Base-by-base conservation (phyloP, 2,329 filamentous ascomycete genomes). In the Fusarium sambucinum region DNA sequence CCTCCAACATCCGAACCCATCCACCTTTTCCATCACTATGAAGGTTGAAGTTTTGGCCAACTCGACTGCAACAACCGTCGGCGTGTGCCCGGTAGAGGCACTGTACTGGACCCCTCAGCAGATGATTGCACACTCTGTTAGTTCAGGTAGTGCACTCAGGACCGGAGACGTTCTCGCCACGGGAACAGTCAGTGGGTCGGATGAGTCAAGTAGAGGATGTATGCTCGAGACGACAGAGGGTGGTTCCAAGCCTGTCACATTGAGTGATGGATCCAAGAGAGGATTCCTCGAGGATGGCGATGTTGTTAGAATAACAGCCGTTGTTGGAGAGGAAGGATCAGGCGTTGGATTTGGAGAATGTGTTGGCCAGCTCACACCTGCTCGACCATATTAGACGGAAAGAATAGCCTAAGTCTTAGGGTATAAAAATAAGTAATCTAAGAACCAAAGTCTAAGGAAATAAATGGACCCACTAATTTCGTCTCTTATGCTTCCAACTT, bases 261-360 rank as follows among this genome's bases (percentile, higher is more conserved):
- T 78, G 19, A 50, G 25, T 1, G 74, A 77, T 16, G 80, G 79
- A 6, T 70, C 71, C 21, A 71, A 75, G 55, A 76, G 77, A 17
- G 70, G 69, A 0, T 82, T 75, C 55, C 68, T 83, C 5, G 70
- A 79, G 40, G 81, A 83, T 59, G 80, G 80, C 1, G 81, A 82
- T 58, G 73, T 73, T n/a, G 72, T 80, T 37, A 68, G 76, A 19
- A 74, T 80, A 38, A 79, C 74, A 51, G 79, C 41, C 75, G 82
- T 62, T 72, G 79, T 27, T 71, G 83, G 71, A 78, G 81, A 41
- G 72, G 76, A 10, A 75, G 81, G 58, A 79, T 81, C 33, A 70
- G 77, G 78, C 16, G 86, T 81, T 55, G 79, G 79, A 0, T 81
- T 81, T 56, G 79, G 79, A 0, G 78, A 80, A 10, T 80, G 78